A percentile compares a stretch with the other conserved stretches of the same genome.
Evolutionary conservation across 257 asterid species (phyloP).

Genomic region (Lycium ferocissimum): DNA sequence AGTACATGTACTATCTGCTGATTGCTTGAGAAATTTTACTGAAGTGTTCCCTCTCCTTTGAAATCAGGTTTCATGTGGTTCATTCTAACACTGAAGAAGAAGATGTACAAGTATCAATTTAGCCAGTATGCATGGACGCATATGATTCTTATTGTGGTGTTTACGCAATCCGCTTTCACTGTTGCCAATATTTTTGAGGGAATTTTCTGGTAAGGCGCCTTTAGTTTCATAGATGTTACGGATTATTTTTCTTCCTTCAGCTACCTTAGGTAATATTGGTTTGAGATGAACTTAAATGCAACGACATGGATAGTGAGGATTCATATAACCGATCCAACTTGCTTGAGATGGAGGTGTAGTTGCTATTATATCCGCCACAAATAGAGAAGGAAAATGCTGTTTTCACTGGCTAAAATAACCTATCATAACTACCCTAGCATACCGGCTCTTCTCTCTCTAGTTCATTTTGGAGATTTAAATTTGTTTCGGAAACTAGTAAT

Average conservation of each 20-base stretch:
- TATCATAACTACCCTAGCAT: slow-evolving; percentile 12
- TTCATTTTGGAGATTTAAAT: background rate
- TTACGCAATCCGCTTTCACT: slow-evolving; percentile 73
- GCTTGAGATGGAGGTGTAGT: background rate
- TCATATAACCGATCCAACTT: background rate
- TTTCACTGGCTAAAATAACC: slow-evolving; percentile 8
- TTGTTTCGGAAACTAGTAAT: background rate
- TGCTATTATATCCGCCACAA: background rate
- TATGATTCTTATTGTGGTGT: slow-evolving; percentile 81
- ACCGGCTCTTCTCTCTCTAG: background rate
- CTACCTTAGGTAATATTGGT: background rate
- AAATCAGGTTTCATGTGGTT: slow-evolving; percentile 89
- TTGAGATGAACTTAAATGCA: slow-evolving; percentile 10
- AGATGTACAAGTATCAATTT: slow-evolving; percentile 92
- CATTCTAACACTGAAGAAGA: slow-evolving; percentile 87
- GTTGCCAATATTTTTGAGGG: slow-evolving; percentile 87
- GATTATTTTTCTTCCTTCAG: background rate
- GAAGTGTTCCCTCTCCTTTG: slow-evolving; percentile 27
- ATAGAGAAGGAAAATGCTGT: slow-evolving; percentile 21
- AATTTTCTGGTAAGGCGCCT: slow-evolving; percentile 68
- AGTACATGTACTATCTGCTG: background rate
- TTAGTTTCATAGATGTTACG: background rate
- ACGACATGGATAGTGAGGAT: background rate
- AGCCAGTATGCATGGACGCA: slow-evolving; percentile 94
- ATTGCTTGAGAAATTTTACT: slow-evolving; percentile 19